Percentiles rank a stretch among this genome's conserved stretches.
phyloP scores from a whole-genome alignment of 352 stramenopile genomes.

The Phytophthora agathidicida region DNA sequence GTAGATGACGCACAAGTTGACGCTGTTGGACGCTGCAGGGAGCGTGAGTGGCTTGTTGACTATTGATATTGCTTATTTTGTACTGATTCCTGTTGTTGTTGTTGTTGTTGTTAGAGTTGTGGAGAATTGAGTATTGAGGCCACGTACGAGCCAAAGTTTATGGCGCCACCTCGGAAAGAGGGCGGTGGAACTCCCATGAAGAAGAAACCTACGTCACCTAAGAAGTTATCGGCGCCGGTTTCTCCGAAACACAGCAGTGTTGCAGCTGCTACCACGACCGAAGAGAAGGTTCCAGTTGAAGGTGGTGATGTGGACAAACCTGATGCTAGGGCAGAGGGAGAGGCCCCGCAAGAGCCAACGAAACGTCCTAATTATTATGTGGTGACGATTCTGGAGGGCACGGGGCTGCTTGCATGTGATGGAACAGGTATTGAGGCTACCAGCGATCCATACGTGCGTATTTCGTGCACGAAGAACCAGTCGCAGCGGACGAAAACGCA shows the following conservation, averaged over 20 bases:
- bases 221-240: constrained; percentile 1
- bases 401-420: constrained; percentile 57
- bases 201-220: constrained; percentile 9
- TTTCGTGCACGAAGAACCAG: constrained; percentile 62
- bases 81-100: neutral
- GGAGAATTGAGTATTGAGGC: constrained; percentile 47
- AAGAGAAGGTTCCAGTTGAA: constrained; percentile 18
- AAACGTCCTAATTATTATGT: constrained; percentile 62
- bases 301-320: neutral
- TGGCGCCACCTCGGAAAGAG: constrained; percentile 20
- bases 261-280: neutral
- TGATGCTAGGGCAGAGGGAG: neutral
- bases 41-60: constrained; percentile 12
- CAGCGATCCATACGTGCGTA: constrained; percentile 72
- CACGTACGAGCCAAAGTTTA: constrained; percentile 54
- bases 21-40: constrained; percentile 22
- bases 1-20: constrained; percentile 41
- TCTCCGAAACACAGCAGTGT: neutral
- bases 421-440: constrained; percentile 59
- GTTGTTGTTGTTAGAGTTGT: constrained; percentile 24
- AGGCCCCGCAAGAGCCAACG: neutral
- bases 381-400: constrained; percentile 69
- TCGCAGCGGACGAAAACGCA: constrained; percentile 65
- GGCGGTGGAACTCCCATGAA: constrained; percentile 1
- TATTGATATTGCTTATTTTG: neutral